Conservation (phyloP, 2,329 filamentous ascomycete genomes). For the Xylariaceae sp. region DNA sequence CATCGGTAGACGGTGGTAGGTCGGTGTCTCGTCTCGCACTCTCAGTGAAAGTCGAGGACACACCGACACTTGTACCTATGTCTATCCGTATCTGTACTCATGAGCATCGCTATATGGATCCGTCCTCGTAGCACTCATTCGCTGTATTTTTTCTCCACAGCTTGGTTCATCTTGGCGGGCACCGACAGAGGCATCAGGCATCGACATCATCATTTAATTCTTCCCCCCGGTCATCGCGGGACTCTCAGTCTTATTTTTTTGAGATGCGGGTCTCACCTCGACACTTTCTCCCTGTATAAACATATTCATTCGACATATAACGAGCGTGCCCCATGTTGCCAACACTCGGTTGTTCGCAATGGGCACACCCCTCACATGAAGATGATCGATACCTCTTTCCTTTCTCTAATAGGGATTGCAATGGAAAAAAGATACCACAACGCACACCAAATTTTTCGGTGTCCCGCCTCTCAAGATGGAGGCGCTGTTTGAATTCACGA, state of each 20-base stretch:
- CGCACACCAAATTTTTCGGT: constrained; percentile 27
- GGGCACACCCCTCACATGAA: constrained; percentile 38
- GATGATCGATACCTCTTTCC: constrained; percentile 44
- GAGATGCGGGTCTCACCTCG: constrained; percentile 30
- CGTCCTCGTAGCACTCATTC: constrained; percentile 34
- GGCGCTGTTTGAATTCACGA: constrained; percentile 39
- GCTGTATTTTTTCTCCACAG: constrained; percentile 33
- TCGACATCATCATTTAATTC: constrained; percentile 35
- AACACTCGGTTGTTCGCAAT: constrained; percentile 29
- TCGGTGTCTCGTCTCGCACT: constrained; percentile 24
- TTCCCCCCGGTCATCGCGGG: constrained; percentile 19
- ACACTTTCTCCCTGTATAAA: constrained; percentile 42
- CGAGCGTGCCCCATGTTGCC: constrained; percentile 30
- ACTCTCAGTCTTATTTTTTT: constrained; percentile 18
- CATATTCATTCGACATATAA: constrained; percentile 44
- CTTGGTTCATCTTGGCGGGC: constrained; percentile 47
- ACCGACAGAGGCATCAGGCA: constrained; percentile 42
- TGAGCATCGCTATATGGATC: constrained; percentile 22
- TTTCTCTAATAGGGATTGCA: constrained; percentile 35
- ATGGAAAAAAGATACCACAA: constrained; percentile 25
- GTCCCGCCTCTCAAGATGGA: constrained; percentile 38
- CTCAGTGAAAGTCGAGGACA: constrained; percentile 33
- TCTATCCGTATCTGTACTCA: constrained; percentile 25
- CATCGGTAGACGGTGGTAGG: constrained; percentile 52
- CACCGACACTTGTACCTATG: constrained; percentile 33